A percentile compares a stretch with the other conserved stretches of the same genome.
These are phyloP conservation scores for Oryza brachyantha DNA, from an alignment of 176 grass and related monocot genomes.

Conservation along the genomic window DNA sequence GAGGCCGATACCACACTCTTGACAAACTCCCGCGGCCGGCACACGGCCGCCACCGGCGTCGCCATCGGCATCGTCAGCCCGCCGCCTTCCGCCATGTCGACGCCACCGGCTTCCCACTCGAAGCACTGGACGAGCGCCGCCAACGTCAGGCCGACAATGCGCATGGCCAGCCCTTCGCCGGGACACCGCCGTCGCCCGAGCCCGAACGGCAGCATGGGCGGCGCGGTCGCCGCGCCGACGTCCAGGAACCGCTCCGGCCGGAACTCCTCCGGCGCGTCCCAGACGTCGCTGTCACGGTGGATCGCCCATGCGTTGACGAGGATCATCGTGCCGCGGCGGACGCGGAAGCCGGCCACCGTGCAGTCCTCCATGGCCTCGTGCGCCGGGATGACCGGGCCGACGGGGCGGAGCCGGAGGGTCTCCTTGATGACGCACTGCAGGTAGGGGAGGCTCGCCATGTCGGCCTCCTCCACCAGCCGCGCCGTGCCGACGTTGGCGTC, in stretches of 20 bases:
- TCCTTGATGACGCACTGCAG: slow-evolving; percentile 52
- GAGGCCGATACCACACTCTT: not conserved
- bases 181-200: slow-evolving; percentile 55
- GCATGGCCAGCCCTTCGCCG: slow-evolving; percentile 48
- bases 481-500: slow-evolving; percentile 25
- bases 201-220: slow-evolving; percentile 59
- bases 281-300: slow-evolving; percentile 51
- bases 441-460: slow-evolving; percentile 49
- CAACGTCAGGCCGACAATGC: slow-evolving; percentile 34
- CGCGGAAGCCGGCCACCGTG: slow-evolving; percentile 30
- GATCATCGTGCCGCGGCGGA: slow-evolving; percentile 56
- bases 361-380: slow-evolving; percentile 61
- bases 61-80: slow-evolving; percentile 42
- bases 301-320: slow-evolving; percentile 58
- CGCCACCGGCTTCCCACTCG: slow-evolving; percentile 2
- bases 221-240: not conserved
- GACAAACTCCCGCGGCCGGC: slow-evolving; percentile 25
- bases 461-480: slow-evolving; percentile 46
- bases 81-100: slow-evolving; percentile 47
- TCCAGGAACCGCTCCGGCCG: slow-evolving; percentile 56
- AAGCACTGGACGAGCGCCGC: slow-evolving; percentile 69
- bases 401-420: not conserved
- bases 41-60: not conserved
- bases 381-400: slow-evolving; percentile 45
- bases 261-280: slow-evolving; percentile 62